These are phyloP conservation scores for Berberis vulgaris DNA, from an alignment of 164 flowering plant species.

Conservation along the genomic window DNA sequence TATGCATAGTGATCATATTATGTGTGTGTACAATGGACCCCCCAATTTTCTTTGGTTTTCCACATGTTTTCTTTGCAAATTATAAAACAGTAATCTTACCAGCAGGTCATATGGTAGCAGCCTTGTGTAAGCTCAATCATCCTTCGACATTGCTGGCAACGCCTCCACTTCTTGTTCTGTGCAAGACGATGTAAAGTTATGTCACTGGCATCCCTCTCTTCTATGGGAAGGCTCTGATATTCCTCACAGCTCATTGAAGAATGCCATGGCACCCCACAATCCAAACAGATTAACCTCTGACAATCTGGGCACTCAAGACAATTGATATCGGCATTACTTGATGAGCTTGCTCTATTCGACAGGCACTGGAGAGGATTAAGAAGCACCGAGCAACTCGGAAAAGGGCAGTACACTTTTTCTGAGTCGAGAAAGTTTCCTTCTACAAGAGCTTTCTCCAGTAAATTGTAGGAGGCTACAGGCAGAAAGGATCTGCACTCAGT, in stretches of 20 bases:
- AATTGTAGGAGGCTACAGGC: constrained; percentile 48
- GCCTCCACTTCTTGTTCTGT: constrained; percentile 61
- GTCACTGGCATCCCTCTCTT: constrained; percentile 66
- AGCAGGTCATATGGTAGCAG: constrained; percentile 82
- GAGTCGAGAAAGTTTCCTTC: constrained; percentile 50
- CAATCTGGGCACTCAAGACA: constrained; percentile 76
- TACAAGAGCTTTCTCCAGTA: constrained; percentile 46
- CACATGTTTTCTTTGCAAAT: too few relatives aligned
- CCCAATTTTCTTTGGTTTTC: too few relatives aligned
- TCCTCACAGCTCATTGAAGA: constrained; percentile 67
- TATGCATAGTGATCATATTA: too few relatives aligned
- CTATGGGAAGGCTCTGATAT: constrained; percentile 58
- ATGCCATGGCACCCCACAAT: constrained; percentile 92
- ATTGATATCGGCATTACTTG: constrained; percentile 42
- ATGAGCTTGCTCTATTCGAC: constrained; percentile 57
- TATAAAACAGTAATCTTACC: constrained; percentile 37
- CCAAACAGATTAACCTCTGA: constrained; percentile 55
- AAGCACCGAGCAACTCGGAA: constrained; percentile 59
- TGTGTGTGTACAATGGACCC: neutral
- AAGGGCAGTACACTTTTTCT: constrained; percentile 61
- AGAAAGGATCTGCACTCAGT: constrained; percentile 71
- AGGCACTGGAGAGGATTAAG: constrained; percentile 56
- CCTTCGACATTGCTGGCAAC: constrained; percentile 77
- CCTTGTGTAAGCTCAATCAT: constrained; percentile 81
- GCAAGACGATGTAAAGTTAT: constrained; percentile 56